Evolutionary conservation across 2,329 filamentous ascomycete species (phyloP).

Genomic region (Bipolaris bicolor): DNA sequence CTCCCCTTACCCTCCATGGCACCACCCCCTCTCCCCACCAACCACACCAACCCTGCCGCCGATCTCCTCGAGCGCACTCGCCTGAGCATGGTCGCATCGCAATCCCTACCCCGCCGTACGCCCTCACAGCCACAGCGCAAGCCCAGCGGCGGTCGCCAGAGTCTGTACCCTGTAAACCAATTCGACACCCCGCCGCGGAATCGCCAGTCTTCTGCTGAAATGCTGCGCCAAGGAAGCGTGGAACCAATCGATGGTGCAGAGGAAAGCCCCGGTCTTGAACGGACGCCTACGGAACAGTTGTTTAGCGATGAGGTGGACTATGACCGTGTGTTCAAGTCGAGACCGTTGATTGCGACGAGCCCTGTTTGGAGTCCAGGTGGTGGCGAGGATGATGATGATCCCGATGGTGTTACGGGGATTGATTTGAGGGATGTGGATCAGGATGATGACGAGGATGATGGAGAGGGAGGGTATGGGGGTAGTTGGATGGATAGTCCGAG

Average conservation of each 20-base stretch:
- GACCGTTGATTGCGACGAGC: conserved; percentile 80
- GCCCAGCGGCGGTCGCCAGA: conserved; percentile 22
- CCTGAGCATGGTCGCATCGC: conserved; percentile 73
- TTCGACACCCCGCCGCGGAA: conserved; percentile 61
- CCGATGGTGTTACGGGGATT: conserved; percentile 14
- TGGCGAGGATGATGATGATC: conserved; percentile 24
- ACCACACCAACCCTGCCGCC: conserved; percentile 34
- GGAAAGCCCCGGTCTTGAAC: conserved; percentile 19
- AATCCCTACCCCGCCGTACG: conserved; percentile 45
- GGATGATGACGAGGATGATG: conserved; percentile 35
- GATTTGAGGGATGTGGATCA: conserved; percentile 26
- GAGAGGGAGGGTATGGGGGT: conserved; percentile 32
- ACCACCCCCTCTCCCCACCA: conserved; percentile 18
- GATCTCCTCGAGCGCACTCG: conserved; percentile 75
- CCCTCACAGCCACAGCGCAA: conserved; percentile 20
- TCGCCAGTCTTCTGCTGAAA: conserved; percentile 24
- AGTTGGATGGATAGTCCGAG: conserved; percentile 43
- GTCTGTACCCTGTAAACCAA: conserved; percentile 60
- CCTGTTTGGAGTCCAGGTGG: conserved; percentile 57
- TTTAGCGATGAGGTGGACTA: conserved; percentile 76
- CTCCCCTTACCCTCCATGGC: conserved; percentile 20
- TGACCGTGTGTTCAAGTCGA: conserved; percentile 81
- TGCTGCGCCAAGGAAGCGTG: conserved; percentile 10
- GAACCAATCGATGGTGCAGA: conserved; percentile 22
- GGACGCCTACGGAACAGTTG: conserved; percentile 69